Evolutionary conservation across 2,329 filamentous ascomycete species (phyloP), one percentile per base, ranked within the genome.

Genomic region (Proliferodiscus dingleyae): DNA sequence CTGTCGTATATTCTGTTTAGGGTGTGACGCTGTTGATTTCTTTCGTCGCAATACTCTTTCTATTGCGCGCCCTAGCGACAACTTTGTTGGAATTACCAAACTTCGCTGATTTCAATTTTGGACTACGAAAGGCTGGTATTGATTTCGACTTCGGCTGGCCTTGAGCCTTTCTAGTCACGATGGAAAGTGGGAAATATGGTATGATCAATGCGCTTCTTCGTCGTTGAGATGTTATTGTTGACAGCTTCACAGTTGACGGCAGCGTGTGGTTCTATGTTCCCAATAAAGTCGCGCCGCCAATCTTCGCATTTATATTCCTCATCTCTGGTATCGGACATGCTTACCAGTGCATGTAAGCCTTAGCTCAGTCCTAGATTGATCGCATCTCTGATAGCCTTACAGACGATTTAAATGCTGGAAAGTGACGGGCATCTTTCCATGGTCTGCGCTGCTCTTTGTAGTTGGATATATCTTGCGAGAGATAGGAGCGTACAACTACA

Each of bases 341-440:
- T n/a, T 80, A 71, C 62, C 77, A 80, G 57, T 77, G 72, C 55
- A 64, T 68, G 78, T 81, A 61, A 64, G 73, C 67, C 30, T 26
- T 32, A 40, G 19, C n/a, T 19, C 6, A 26, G 51, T 43, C 2
- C 37, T 42, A 33, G 29, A 34, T 18, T 24, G n/a, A 4, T 19
- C 22, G 11, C 26, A 11, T 26, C 11, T 30, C 32, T 34, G 19
- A 43, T 32, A 30, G 26, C 16, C 15, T 10, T 22, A 18, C n/a
- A 80, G 77, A 36, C 72, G 66, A 43, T 77, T 80, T 57, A 75
- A 74, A 51, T 75, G 71, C 53, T 82, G 75, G 72, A 71, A 69
- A 41, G 65, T 80, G 11, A 79, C 75, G 0, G 62, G 71, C 0
- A 62, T 83, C 3, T 74, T 80, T 18, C 70, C 76, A 7, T 71